A percentile compares a stretch with the other conserved stretches of the same genome.
Evolutionary conservation across 169 alveolate species (phyloP).

Genomic region (Eimeria brunetti): DNA sequence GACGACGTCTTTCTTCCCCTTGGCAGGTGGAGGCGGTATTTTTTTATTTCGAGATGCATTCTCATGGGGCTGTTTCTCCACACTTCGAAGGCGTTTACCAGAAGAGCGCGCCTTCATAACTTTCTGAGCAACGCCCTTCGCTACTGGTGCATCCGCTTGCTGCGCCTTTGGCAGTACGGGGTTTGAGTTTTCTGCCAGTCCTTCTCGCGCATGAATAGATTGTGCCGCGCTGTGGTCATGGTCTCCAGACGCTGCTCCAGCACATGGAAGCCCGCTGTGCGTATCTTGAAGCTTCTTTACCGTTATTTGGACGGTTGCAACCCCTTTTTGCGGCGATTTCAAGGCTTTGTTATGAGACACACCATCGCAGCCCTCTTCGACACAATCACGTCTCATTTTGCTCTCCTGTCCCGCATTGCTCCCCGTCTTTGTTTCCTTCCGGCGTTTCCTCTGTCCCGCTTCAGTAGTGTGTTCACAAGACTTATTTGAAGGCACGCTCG

Average conservation of each 20-base stretch:
- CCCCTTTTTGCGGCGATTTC: background rate
- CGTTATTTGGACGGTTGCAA: background rate
- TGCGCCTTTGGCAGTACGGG: background rate
- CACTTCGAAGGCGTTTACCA: slow-evolving; percentile 1
- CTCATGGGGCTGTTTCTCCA: background rate
- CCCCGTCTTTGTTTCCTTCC: background rate
- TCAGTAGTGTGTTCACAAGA: background rate
- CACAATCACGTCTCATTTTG: background rate
- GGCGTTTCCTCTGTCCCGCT: slow-evolving; percentile 15
- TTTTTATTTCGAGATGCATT: background rate
- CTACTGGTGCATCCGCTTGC: background rate
- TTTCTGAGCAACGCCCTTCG: background rate
- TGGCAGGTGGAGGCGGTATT: background rate
- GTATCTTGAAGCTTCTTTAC: background rate
- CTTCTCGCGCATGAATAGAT: background rate
- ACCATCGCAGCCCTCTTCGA: background rate
- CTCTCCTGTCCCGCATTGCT: background rate
- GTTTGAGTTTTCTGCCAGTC: background rate
- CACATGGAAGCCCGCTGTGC: background rate
- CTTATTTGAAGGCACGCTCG: background rate
- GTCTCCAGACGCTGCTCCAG: background rate
- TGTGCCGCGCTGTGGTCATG: background rate
- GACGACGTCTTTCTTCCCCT: background rate
- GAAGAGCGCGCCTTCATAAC: background rate
- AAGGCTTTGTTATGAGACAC: background rate